Evolutionary conservation across 805 yeast genomes (phyloP).

Genomic region (Yarrowia sp.): DNA sequence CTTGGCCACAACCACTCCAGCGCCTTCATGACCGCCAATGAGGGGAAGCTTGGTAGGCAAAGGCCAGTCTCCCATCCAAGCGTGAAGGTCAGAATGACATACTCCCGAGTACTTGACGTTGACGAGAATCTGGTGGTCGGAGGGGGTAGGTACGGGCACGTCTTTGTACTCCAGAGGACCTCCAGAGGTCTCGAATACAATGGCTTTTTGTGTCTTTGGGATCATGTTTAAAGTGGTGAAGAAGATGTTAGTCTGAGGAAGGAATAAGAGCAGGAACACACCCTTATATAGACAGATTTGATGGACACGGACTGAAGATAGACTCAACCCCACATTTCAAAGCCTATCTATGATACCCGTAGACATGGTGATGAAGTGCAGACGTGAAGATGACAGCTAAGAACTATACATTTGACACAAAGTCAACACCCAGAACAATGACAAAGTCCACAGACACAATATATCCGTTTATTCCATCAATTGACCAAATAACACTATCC

Average conservation of each 20-base stretch:
- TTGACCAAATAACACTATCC: no score
- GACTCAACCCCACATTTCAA: no score
- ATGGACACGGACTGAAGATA: no score
- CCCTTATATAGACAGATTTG: background rate
- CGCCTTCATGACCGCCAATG: slow-evolving; percentile 92
- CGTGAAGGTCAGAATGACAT: slow-evolving; percentile 93
- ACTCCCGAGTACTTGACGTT: slow-evolving; percentile 89
- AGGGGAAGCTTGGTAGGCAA: slow-evolving; percentile 73
- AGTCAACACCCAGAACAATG: no score
- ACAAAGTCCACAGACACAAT: no score
- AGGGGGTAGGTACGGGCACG: slow-evolving; percentile 81
- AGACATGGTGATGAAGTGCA: no score
- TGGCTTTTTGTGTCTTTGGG: slow-evolving; percentile 75
- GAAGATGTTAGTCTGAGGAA: no score
- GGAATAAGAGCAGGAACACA: no score
- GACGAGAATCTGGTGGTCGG: slow-evolving; percentile 76
- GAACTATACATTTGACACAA: no score
- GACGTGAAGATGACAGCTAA: no score
- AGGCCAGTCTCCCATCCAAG: slow-evolving; percentile 95
- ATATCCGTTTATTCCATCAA: no score
- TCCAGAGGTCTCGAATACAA: slow-evolving; percentile 68
- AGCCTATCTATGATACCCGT: no score
- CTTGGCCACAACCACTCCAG: slow-evolving; percentile 80
- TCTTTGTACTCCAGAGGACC: slow-evolving; percentile 72
- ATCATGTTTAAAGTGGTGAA: slow-evolving; percentile 45